Conservation (phyloP, 106 monocot species). For the Triglochin maritima region DNA sequence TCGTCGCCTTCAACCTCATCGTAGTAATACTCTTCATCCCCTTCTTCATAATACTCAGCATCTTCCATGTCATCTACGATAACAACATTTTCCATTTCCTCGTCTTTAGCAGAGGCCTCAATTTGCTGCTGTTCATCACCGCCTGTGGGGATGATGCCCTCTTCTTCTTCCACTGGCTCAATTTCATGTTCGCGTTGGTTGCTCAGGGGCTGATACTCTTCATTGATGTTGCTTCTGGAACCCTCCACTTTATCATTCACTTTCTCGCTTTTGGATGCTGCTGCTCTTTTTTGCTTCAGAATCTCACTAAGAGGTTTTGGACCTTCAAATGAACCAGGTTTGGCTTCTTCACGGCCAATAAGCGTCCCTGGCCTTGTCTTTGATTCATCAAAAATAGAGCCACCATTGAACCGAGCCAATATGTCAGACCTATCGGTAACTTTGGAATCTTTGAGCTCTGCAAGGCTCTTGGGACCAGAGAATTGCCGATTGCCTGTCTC, state of each 20-base stretch:
- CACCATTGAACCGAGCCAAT: not conserved
- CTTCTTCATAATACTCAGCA: slow-evolving; percentile 26
- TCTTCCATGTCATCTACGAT: slow-evolving; percentile 20
- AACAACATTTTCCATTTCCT: slow-evolving; percentile 5
- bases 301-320: slow-evolving; percentile 56
- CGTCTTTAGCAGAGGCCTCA: slow-evolving; percentile 8
- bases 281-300: slow-evolving; percentile 54
- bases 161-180: slow-evolving; percentile 24
- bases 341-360: slow-evolving; percentile 11
- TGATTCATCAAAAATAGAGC: too few species aligned
- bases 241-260: slow-evolving; percentile 8
- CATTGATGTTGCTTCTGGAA: not conserved
- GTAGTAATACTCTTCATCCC: slow-evolving; percentile 32
- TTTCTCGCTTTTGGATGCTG: slow-evolving; percentile 2
- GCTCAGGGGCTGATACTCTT: not conserved
- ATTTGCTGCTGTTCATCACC: slow-evolving; percentile 15
- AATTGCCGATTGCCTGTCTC: slow-evolving; percentile 30
- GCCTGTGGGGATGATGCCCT: slow-evolving; percentile 10
- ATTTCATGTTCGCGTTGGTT: not conserved
- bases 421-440: slow-evolving; percentile 14
- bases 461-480: slow-evolving; percentile 73
- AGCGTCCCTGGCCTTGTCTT: not conserved
- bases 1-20: slow-evolving; percentile 31
- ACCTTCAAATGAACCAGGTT: slow-evolving; percentile 44
- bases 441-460: slow-evolving; percentile 61